Evolutionary conservation across 2,329 filamentous ascomycete genomes (phyloP).

Genomic region (Botrytis cinerea): DNA sequence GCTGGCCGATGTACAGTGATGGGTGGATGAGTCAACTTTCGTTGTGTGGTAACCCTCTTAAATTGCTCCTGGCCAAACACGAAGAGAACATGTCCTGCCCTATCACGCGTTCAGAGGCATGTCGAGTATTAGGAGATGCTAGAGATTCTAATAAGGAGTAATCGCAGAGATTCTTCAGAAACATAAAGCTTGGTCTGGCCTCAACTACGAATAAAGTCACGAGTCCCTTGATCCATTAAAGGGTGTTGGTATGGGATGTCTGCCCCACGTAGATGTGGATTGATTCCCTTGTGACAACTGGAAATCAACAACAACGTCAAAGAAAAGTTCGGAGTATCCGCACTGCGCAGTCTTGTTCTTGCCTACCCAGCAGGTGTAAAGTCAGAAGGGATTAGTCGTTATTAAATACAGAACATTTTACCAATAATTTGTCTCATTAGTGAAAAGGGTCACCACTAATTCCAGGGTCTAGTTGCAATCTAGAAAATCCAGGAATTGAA

Average conservation of each 20-base stretch:
- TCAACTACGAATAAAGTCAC: background rate
- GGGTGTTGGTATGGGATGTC: background rate
- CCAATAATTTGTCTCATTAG: conserved; percentile 12
- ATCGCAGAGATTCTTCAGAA: background rate
- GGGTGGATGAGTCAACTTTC: conserved; percentile 6
- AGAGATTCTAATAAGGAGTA: background rate
- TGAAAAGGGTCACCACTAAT: background rate
- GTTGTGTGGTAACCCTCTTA: background rate
- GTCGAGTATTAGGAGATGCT: background rate
- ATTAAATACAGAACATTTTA: background rate
- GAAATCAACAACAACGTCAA: background rate
- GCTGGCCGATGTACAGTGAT: background rate
- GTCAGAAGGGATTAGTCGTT: background rate
- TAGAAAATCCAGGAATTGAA: background rate
- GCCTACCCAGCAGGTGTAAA: background rate
- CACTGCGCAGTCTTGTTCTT: background rate
- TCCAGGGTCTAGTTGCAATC: background rate
- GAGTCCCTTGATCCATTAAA: conserved; percentile 13
- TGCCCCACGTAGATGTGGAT: conserved; percentile 12
- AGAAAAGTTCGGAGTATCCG: background rate
- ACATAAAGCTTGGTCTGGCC: conserved; percentile 13
- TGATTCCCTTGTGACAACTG: conserved; percentile 5
- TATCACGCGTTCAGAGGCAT: background rate
- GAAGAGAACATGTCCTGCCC: background rate
- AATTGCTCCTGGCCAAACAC: background rate